phyloP scores from a whole-genome alignment of 2,329 filamentous ascomycete genomes.

The Daldinia sp. region DNA sequence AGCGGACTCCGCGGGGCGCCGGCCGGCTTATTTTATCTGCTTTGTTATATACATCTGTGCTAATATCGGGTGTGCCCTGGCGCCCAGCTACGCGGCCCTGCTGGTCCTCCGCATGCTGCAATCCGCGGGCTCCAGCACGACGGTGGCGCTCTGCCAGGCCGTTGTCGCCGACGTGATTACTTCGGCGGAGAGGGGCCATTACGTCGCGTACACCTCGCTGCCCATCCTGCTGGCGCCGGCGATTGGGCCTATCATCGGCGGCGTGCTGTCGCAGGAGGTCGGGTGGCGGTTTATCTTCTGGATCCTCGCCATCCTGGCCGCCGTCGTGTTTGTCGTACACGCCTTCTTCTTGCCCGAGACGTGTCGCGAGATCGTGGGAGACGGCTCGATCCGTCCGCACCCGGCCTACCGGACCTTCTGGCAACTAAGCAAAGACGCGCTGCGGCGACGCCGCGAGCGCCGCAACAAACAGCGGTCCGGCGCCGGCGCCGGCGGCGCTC shows the following conservation, averaged over 20 bases:
- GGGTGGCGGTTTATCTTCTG: constrained; percentile 67
- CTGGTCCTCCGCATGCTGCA: constrained; percentile 64
- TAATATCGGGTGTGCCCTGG: constrained; percentile 60
- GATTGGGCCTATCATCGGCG: constrained; percentile 64
- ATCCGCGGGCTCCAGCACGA: constrained; percentile 65
- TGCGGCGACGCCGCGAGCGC: constrained; percentile 25
- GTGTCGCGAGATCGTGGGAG: constrained; percentile 58
- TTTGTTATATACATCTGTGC: constrained; percentile 61
- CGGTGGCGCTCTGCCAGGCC: constrained; percentile 64
- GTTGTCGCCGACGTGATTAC: constrained; percentile 70
- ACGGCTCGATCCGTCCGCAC: constrained; percentile 57
- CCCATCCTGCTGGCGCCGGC: constrained; percentile 58
- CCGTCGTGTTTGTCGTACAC: constrained; percentile 53
- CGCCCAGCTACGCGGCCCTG: constrained; percentile 59
- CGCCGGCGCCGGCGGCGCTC: background rate
- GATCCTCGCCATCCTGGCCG: constrained; percentile 59
- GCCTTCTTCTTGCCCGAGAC: constrained; percentile 61
- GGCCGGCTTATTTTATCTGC: constrained; percentile 61
- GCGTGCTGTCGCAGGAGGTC: constrained; percentile 62
- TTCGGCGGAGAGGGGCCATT: constrained; percentile 66
- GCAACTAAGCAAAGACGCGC: constrained; percentile 48
- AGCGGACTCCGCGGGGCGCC: constrained; percentile 61
- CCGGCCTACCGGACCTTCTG: constrained; percentile 47
- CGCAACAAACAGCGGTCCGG: background rate
- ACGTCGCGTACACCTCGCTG: constrained; percentile 62